Percentiles rank a stretch among this genome's conserved stretches.
Conservation (phyloP, 495 filamentous ascomycete genomes). For the Lophiotrema nucula region DNA sequence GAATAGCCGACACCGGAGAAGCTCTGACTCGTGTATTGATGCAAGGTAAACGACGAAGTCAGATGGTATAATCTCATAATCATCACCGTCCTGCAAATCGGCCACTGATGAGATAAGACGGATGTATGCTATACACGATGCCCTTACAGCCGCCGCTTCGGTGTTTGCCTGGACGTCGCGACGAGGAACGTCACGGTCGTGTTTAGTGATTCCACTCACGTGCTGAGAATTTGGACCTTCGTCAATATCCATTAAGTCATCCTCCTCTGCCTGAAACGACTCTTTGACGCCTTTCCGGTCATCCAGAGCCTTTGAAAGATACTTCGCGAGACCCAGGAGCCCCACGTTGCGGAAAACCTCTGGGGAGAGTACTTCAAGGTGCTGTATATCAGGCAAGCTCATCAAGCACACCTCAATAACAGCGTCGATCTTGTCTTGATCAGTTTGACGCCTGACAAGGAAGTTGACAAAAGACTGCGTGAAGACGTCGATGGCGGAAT, state of each 20-base stretch:
- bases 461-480: slow-evolving; percentile 31
- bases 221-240: slow-evolving; percentile 61
- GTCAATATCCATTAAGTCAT: slow-evolving; percentile 78
- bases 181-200: slow-evolving; percentile 44
- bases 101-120: slow-evolving; percentile 21
- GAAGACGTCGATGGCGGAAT: slow-evolving; percentile 25
- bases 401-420: slow-evolving; percentile 30
- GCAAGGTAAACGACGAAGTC: slow-evolving; percentile 53
- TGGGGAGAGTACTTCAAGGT: slow-evolving; percentile 10
- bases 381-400: slow-evolving; percentile 23
- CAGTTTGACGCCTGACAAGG: slow-evolving; percentile 28
- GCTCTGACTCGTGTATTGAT: slow-evolving; percentile 48
- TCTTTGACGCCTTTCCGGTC: slow-evolving; percentile 41
- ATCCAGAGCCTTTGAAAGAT: slow-evolving; percentile 44
- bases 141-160: slow-evolving; percentile 51
- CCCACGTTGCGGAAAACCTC: slow-evolving; percentile 19
- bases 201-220: slow-evolving; percentile 42
- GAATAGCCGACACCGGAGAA: slow-evolving; percentile 56
- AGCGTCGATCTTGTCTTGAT: slow-evolving; percentile 40
- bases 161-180: slow-evolving; percentile 48
- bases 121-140: slow-evolving; percentile 26
- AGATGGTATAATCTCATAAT: slow-evolving; percentile 17
- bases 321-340: slow-evolving; percentile 5
- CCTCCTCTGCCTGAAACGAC: slow-evolving; percentile 32
- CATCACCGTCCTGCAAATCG: not conserved